Conservation (phyloP, 805 yeast genomes). For the Cyberlindnera americana region DNA sequence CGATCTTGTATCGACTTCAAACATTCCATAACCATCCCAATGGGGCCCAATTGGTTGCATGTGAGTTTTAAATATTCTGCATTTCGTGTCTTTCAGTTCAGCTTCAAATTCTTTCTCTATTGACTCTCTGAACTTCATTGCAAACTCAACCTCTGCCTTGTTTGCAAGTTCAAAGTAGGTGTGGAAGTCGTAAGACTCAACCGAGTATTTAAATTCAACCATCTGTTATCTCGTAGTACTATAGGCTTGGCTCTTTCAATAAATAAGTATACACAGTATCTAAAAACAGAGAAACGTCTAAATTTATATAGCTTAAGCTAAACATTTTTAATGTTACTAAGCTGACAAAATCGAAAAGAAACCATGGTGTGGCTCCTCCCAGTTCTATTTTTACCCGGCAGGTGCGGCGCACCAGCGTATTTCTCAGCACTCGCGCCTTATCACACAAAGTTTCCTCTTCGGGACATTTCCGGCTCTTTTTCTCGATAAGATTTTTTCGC, state of each 20-base stretch:
- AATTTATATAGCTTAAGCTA: background rate
- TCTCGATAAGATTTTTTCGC: conserved; percentile 12
- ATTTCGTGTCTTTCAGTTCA: conserved; percentile 37
- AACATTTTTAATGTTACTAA: too few relatives aligned
- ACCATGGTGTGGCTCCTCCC: background rate
- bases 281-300: too few relatives aligned
- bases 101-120: conserved; percentile 39
- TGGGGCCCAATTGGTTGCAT: conserved; percentile 55
- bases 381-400: too few relatives aligned
- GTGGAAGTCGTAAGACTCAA: conserved; percentile 50
- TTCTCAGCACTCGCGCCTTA: conserved; percentile 9
- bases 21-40: conserved; percentile 47
- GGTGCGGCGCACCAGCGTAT: background rate
- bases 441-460: conserved; percentile 5
- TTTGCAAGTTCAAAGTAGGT: conserved; percentile 40
- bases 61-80: conserved; percentile 43
- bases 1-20: conserved; percentile 49
- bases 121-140: conserved; percentile 36
- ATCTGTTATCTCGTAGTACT: too few relatives aligned
- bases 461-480: conserved; percentile 1
- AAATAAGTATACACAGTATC: too few relatives aligned
- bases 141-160: conserved; percentile 31
- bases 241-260: too few relatives aligned
- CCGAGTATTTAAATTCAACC: conserved; percentile 24
- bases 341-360: too few relatives aligned